Evolutionary conservation across 192 early-diverging fungal genomes (phyloP), one percentile per base, ranked within the genome.

Genomic region (Oehlia diaphana): DNA sequence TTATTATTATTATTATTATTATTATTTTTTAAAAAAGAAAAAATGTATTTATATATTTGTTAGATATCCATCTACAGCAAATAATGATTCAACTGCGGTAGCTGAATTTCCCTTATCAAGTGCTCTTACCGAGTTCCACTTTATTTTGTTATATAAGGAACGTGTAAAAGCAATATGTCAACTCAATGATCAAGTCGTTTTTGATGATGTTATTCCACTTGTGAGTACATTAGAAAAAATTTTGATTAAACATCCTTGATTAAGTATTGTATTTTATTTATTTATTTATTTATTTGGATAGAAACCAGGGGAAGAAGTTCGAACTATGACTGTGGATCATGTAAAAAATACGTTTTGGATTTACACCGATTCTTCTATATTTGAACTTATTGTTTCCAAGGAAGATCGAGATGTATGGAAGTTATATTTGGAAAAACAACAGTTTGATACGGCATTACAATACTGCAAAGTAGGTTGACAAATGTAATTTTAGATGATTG

Each of bases 321-420:
- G 91, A 50, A 92, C 88, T 0, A 85, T 98, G 81, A 86, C 88
- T 1, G 90, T 93, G 4, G 98, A 98, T 80, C 86, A 84, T 44
- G 80, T 88, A 16, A 94, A 95, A 78, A 90, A 92, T 73, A 97
- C 97, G 1, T 96, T 92, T 76, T 99, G 98, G 98, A 86, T 98
- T 35, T 94, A 90, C 61, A 97, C 96, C 7, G 92, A 91, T n/a
- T 75, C 84, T 13, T 87, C 92, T 4, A 90, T 99, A 49, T 95
- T 92, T 79, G 97, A 99, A 86, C 84, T 99, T n/a, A 88, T 96
- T 35, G 90, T 98, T 31, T 92, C 88, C 0, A 93, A 97, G 44
- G 98, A 99, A 87, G 96, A 96, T 74, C 91, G 96, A 49, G 93
- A 99, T 78, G 92, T 97, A 7, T 99, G 98, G 98, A 89, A 91